Evolutionary conservation across 768 basidiomycete species (phyloP), one percentile per base, ranked within the genome.

Genomic region (button mushroom (Agaricus bisporus)): DNA sequence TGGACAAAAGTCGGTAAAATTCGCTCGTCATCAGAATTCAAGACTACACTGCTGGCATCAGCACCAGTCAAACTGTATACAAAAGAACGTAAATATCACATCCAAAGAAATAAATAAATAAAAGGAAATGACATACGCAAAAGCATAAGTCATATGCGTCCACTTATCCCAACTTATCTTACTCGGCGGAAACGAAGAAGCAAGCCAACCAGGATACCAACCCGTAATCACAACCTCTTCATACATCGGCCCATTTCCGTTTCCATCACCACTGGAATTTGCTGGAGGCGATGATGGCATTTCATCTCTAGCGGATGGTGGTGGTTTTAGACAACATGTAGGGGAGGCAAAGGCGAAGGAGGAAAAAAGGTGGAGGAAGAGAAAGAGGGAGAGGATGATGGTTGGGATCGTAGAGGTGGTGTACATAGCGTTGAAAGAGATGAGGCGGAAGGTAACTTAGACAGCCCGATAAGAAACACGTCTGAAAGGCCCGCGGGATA

Each of bases 91-190:
- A 6, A 11, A 42, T 32, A 39, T 38, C 15, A 41, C 22, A 22
- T 22, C 22, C 22, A 22, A 22, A 22, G 22, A 22, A 22, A n/a
- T 7, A 26, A n/a, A 44, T 20, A 37, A 51, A 43, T 32, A 6
- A 28, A 22, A 20, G 41, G 2, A 14, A 54, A 25, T 49, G 10
- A 60, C 74, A 57, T 35, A 77, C 83, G 71, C 77, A 58, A 78
- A 78, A 6, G 77, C 71, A 61, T 74, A 77, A 3, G 73, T 75
- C 64, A 76, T 46, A 22, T 69, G 65, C 42, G 69, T 78, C 59
- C 82, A 83, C 60, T 80, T 81, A 28, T 64, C 55, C 82, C 82
- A 85, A 20, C 76, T 72, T 53, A 85, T 70, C 11, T 69, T 63
- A 38, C 60, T 60, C 3, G 78, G 70, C 26, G 45, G 55, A 43